phyloP scores from a whole-genome alignment of 768 basidiomycete species.

The Termitomyces titanicus region DNA sequence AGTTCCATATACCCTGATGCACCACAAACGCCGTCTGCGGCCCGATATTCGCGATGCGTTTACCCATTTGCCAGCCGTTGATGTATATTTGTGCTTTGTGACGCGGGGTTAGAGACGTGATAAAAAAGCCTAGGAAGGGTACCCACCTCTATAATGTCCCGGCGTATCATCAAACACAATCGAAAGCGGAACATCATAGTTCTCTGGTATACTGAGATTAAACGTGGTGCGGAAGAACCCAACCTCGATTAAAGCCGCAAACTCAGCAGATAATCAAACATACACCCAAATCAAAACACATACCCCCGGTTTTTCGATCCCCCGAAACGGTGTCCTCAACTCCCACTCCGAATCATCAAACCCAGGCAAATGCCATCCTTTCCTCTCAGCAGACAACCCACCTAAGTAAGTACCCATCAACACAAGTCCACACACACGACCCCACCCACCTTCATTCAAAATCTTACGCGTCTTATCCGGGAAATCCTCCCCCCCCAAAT shows the following conservation, averaged over 20 bases:
- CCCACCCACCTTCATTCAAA: conserved; percentile 13
- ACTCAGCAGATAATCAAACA: background rate
- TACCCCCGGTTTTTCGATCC: conserved; percentile 14
- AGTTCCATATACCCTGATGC: conserved; percentile 13
- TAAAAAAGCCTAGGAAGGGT: background rate
- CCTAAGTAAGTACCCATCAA: background rate
- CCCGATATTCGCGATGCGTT: conserved; percentile 15
- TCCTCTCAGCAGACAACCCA: conserved; percentile 16
- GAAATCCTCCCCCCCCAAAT: conserved; percentile 12
- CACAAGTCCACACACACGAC: background rate
- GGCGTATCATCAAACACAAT: conserved; percentile 7
- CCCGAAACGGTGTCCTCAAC: conserved; percentile 12
- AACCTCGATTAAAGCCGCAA: conserved; percentile 6
- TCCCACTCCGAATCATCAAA: conserved; percentile 17
- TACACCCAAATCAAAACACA: background rate
- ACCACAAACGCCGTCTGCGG: conserved; percentile 13
- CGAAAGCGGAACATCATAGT: conserved; percentile 12
- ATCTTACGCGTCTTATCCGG: conserved; percentile 15
- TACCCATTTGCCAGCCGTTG: conserved; percentile 17
- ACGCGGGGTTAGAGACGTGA: background rate
- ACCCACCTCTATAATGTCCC: conserved; percentile 13
- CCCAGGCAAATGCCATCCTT: conserved; percentile 15
- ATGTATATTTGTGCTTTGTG: conserved; percentile 16
- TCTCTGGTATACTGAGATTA: conserved; percentile 9
- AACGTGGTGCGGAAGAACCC: conserved; percentile 17